A percentile compares a stretch with the other conserved stretches of the same genome.
Conservation (phyloP, 306 rosid genomes). For the Cucurbita pepo region DNA sequence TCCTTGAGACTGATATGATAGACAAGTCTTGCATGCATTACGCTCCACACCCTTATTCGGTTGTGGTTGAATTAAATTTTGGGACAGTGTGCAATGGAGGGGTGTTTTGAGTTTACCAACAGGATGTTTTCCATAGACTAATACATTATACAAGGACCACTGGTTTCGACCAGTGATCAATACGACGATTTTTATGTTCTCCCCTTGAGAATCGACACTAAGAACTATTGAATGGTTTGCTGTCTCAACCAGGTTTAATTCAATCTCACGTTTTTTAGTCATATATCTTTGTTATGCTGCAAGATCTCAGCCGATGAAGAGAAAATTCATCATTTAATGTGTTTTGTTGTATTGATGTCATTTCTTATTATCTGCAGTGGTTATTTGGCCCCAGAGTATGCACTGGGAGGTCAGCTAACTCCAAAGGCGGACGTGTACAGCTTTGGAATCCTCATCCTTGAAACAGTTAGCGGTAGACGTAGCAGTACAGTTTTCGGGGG, state of each 20-base stretch:
- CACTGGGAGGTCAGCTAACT: slow-evolving; percentile 84
- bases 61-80: too few relatives aligned
- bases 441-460: slow-evolving; percentile 81
- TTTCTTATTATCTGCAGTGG: slow-evolving; percentile 41
- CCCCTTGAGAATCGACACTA: background rate
- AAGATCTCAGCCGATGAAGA: background rate
- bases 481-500: slow-evolving; percentile 43
- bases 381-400: slow-evolving; percentile 95
- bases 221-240: background rate
- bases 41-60: too few relatives aligned
- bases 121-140: background rate
- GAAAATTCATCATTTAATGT: background rate
- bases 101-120: background rate
- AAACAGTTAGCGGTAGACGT: slow-evolving; percentile 62
- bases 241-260: background rate
- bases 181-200: background rate
- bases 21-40: too few relatives aligned
- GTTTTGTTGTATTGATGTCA: background rate
- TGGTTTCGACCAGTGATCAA: background rate
- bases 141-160: background rate
- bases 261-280: background rate
- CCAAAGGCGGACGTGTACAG: slow-evolving; percentile 82
- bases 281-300: background rate
- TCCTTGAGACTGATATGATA: too few relatives aligned
- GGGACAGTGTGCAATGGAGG: too few relatives aligned